These are phyloP conservation scores for Zymoseptoria crescenta DNA, from an alignment of 2,329 filamentous ascomycete genomes.

Conservation along the genomic window DNA sequence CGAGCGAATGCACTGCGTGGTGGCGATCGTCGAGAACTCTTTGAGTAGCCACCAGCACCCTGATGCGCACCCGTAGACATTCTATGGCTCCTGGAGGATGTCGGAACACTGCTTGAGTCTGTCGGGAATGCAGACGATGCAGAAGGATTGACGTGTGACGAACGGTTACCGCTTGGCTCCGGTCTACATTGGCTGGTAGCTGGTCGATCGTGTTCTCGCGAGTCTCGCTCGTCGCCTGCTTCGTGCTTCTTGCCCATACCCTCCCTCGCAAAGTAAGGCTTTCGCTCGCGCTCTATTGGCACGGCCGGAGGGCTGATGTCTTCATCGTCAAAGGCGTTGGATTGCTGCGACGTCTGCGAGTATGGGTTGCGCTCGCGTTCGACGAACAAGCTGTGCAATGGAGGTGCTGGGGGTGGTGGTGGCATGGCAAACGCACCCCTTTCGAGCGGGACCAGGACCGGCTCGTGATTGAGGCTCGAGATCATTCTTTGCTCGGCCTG, in stretches of 20 bases:
- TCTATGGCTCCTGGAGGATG: conserved; percentile 16
- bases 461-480: conserved; percentile 32
- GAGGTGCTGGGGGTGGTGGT: conserved; percentile 27
- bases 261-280: conserved; percentile 55
- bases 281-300: conserved; percentile 57
- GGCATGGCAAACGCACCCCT: conserved; percentile 27
- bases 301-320: conserved; percentile 37
- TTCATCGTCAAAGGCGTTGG: conserved; percentile 27
- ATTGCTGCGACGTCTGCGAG: conserved; percentile 22
- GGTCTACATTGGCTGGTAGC: conserved; percentile 10
- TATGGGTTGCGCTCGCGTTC: conserved; percentile 39
- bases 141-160: conserved; percentile 1
- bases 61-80: conserved; percentile 12
- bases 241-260: conserved; percentile 51
- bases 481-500: conserved; percentile 54
- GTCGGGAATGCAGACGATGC: not conserved
- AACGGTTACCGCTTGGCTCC: conserved; percentile 3
- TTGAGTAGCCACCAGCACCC: conserved; percentile 13
- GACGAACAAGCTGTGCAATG: conserved; percentile 20
- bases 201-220: conserved; percentile 11
- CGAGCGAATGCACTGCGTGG: conserved; percentile 14
- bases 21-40: conserved; percentile 17
- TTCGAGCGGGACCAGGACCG: conserved; percentile 41
- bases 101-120: conserved; percentile 18
- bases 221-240: conserved; percentile 3